Base-by-base conservation (phyloP, 257 asterid species). In the Gynochthodes officinalis region DNA sequence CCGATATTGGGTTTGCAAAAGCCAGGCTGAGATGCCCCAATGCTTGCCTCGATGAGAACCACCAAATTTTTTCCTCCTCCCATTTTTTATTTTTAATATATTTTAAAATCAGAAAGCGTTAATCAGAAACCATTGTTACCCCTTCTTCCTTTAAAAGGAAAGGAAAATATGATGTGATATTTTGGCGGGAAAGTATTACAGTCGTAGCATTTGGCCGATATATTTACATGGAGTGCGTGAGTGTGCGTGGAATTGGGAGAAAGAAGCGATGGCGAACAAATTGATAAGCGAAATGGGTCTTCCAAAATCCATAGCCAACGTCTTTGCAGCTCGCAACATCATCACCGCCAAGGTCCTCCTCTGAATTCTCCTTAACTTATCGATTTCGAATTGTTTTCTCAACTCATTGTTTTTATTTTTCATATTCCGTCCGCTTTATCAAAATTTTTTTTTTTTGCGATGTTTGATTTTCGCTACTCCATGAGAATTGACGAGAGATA, bases 251-350 rank as follows among this genome's bases (percentile, higher is more conserved):
- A 69, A 39, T 35, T 7, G 42, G 46, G 60, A 11, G 48, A 21
- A 67, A 35, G 39, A 60, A 65, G 44, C 10, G 65, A 91, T 91
- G 97, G 96, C 97, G 77, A 91, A 91, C 87, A 86, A 85, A 84
- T 86, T 85, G 50, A 87, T 89, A 61, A 73, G 84, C 78, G 87
- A 91, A 79, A 89, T 91, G 95, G 93, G 86, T 77, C 87, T 89
- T 40, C 91, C 95, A 16, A 89, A 77, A 59, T 82, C 93, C 16
- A 83, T 70, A 18, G 79, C 95, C 73, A 80, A 91, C 84, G 76
- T 89, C 12, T 88, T 91, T 40, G 84, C 84, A 2, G 96, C 97
- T 84, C 90, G 97, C 46, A 88, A 84, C 76, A 86, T 91, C 85
- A 69, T 82, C 82, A 91, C 93, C 25, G 95, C 93, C 37, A 89